Conservation (phyloP, 495 filamentous ascomycete genomes). For the Podospora bellae-mahoneyi region DNA sequence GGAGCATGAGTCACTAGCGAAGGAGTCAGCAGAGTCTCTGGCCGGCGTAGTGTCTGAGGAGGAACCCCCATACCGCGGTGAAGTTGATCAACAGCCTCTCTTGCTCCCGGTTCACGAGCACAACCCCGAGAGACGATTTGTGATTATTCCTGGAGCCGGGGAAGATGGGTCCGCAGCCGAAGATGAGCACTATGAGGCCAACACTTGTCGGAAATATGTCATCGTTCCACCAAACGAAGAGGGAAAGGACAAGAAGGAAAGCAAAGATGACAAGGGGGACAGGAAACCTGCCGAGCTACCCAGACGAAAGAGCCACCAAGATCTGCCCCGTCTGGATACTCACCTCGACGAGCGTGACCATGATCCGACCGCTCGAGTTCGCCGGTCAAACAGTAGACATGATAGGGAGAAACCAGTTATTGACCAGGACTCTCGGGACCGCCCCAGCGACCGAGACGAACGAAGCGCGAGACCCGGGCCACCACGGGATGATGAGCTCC, state of each 20-base stretch:
- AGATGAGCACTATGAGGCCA: conserved; percentile 38
- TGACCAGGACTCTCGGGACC: conserved; percentile 20
- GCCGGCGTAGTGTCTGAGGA: conserved; percentile 32
- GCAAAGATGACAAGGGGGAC: conserved; percentile 3
- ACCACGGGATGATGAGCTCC: conserved; percentile 31
- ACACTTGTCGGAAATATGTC: conserved; percentile 41
- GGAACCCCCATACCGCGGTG: conserved; percentile 42
- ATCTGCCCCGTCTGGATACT: conserved; percentile 37
- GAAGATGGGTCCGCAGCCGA: conserved; percentile 20
- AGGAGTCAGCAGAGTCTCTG: conserved; percentile 36
- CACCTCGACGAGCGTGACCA: conserved; percentile 20
- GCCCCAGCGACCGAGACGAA: conserved; percentile 13
- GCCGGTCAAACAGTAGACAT: conserved; percentile 23
- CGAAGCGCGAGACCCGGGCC: conserved; percentile 10
- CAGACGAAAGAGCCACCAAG: conserved; percentile 38
- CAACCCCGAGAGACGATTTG: conserved; percentile 49
- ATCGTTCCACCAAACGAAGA: conserved; percentile 20
- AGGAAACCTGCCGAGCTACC: conserved; percentile 19
- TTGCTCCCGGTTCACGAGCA: conserved; percentile 40
- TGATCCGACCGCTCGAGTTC: conserved; percentile 9
- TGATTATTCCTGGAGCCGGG: conserved; percentile 36
- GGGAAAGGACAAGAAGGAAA: conserved; percentile 23
- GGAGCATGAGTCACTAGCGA: conserved; percentile 43
- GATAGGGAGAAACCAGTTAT: conserved; percentile 25
- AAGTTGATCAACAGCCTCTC: conserved; percentile 43